These are phyloP conservation scores for Kwoniella sp. DNA, from an alignment of 768 basidiomycete species.

Conservation along the genomic window DNA sequence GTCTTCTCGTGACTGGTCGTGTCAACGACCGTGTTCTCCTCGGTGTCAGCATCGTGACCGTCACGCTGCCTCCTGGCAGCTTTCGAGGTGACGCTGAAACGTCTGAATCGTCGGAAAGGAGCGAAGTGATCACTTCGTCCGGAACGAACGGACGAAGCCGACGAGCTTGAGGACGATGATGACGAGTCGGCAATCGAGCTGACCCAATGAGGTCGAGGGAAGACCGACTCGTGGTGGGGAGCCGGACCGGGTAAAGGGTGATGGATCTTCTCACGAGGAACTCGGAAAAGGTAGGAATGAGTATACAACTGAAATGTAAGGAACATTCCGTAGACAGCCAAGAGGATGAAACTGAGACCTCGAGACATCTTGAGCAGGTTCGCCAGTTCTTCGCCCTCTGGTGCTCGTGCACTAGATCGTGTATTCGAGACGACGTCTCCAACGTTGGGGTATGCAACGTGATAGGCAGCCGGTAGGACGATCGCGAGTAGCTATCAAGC, in stretches of 20 bases:
- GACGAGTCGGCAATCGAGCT: constrained; percentile 38
- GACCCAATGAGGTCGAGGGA: constrained; percentile 52
- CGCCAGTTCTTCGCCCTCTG: constrained; percentile 58
- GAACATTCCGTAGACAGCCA: constrained; percentile 58
- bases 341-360: constrained; percentile 61
- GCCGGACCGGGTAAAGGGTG: constrained; percentile 46
- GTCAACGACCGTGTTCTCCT: constrained; percentile 11
- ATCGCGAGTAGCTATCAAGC: constrained; percentile 48
- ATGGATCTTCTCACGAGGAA: constrained; percentile 27
- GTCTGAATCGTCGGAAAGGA: constrained; percentile 37
- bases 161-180: constrained; percentile 24
- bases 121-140: constrained; percentile 17
- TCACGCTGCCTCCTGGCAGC: constrained; percentile 9
- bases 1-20: constrained; percentile 11
- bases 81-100: constrained; percentile 12
- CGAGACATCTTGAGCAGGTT: constrained; percentile 61
- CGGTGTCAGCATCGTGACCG: constrained; percentile 14
- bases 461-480: constrained; percentile 56
- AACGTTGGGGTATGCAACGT: constrained; percentile 32
- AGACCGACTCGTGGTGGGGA: constrained; percentile 40
- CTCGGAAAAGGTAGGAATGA: constrained; percentile 40
- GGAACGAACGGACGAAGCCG: constrained; percentile 23
- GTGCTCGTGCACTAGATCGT: constrained; percentile 12
- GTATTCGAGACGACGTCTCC: constrained; percentile 29
- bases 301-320: constrained; percentile 47